Conservation (phyloP, 441 rosid species). For the Sinapis alba region DNA sequence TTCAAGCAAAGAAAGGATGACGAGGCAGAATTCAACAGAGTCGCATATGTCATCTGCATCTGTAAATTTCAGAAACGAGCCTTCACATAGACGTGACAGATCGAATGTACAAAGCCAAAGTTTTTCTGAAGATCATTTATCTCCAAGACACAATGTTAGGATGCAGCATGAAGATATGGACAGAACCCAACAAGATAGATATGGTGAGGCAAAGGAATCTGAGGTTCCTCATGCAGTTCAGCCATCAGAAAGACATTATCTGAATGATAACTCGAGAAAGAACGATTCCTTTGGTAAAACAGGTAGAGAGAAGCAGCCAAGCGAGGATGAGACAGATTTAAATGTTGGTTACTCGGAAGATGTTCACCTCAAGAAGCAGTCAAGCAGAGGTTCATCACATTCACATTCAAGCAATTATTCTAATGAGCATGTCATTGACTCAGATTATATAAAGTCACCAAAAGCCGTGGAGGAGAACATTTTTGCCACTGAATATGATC, state of each 20-base stretch:
- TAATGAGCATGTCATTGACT: conserved; percentile 44
- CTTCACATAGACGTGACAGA: conserved; percentile 35
- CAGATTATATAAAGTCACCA: conserved; percentile 39
- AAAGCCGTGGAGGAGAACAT: conserved; percentile 45
- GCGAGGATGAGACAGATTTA: conserved; percentile 45
- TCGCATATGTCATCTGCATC: conserved; percentile 42
- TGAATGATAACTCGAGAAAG: conserved; percentile 45
- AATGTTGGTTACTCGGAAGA: conserved; percentile 42
- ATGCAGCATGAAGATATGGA: conserved; percentile 40
- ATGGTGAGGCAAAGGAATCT: conserved; percentile 20
- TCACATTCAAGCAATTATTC: conserved; percentile 44
- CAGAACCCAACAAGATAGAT: conserved; percentile 34
- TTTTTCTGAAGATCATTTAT: conserved; percentile 38
- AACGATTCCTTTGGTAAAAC: conserved; percentile 41
- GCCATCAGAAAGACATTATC: conserved; percentile 38
- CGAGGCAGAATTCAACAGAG: conserved; percentile 51
- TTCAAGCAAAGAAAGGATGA: conserved; percentile 63
- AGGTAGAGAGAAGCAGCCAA: conserved; percentile 45
- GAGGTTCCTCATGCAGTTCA: conserved; percentile 27
- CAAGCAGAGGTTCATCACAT: conserved; percentile 43
- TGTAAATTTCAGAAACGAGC: conserved; percentile 47
- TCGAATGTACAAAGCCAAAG: conserved; percentile 43
- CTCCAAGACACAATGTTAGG: conserved; percentile 40
- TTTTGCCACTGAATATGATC: conserved; percentile 42
- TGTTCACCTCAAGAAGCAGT: conserved; percentile 42